phyloP scores from a whole-genome alignment of 2,329 filamentous ascomycete genomes.

The Xenoacremonium recifei region DNA sequence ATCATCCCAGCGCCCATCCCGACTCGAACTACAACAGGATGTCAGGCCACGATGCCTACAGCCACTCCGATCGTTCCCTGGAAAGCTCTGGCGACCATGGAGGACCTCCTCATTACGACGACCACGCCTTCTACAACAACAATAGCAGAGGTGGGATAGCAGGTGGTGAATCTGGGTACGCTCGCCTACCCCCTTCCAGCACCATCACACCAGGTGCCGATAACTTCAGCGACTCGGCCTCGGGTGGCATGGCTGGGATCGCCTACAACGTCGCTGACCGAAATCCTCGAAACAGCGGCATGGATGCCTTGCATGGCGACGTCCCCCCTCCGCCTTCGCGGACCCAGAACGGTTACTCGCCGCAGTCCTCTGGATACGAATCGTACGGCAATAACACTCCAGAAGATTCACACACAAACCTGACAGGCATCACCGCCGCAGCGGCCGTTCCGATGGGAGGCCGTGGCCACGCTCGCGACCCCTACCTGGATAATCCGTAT shows the following conservation, averaged over 20 bases:
- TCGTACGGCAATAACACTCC: slow-evolving; percentile 15
- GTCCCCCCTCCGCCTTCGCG: slow-evolving; percentile 38
- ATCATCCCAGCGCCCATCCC: slow-evolving; percentile 23
- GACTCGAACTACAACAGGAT: slow-evolving; percentile 22
- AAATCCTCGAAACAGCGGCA: slow-evolving; percentile 62
- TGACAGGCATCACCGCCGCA: slow-evolving; percentile 27
- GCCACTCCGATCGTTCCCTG: slow-evolving; percentile 6
- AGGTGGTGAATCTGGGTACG: slow-evolving; percentile 26
- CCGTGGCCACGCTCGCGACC: slow-evolving; percentile 36
- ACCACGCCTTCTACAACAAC: slow-evolving; percentile 21
- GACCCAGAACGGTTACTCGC: slow-evolving; percentile 18
- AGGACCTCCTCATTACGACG: slow-evolving; percentile 20
- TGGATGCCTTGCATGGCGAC: slow-evolving; percentile 56
- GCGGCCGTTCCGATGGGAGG: slow-evolving; percentile 34
- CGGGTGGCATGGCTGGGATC: slow-evolving; percentile 66
- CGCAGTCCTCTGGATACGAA: slow-evolving; percentile 18
- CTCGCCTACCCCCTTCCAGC: slow-evolving; percentile 17
- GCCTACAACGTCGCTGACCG: slow-evolving; percentile 65
- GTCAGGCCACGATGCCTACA: slow-evolving; percentile 19
- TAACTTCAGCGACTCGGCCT: slow-evolving; percentile 62
- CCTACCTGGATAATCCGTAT: slow-evolving; percentile 66
- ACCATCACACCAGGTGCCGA: slow-evolving; percentile 62
- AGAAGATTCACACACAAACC: slow-evolving; percentile 38
- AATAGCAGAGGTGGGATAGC: slow-evolving; percentile 10
- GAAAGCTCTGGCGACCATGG: slow-evolving; percentile 5